A percentile compares a stretch with the other conserved stretches of the same genome.
These are phyloP conservation scores for Luzula sylvatica DNA, from an alignment of 176 grass and related monocot genomes.

Conservation along the genomic window DNA sequence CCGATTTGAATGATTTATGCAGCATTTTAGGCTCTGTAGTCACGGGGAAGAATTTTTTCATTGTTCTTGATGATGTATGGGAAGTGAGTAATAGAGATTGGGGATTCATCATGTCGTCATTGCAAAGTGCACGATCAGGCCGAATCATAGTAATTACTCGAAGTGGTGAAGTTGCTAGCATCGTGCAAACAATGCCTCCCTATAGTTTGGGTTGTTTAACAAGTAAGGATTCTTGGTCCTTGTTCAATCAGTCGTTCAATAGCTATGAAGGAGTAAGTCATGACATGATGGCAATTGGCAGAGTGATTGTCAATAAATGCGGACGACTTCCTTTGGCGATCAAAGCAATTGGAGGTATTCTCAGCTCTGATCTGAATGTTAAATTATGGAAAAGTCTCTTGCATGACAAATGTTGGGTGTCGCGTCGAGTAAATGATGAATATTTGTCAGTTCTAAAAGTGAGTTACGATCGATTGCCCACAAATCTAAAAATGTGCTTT, in stretches of 20 bases:
- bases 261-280: not conserved
- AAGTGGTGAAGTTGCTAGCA: constrained; percentile 12
- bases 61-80: constrained; percentile 38
- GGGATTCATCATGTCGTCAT: not conserved
- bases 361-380: constrained; percentile 2
- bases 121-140: not conserved
- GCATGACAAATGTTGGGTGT: constrained; percentile 21
- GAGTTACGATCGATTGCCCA: constrained; percentile 14
- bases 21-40: not conserved
- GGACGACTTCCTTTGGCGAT: constrained; percentile 26
- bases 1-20: not conserved
- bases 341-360: constrained; percentile 11
- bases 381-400: constrained; percentile 4
- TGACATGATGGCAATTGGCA: constrained; percentile 10
- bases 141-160: constrained; percentile 29
- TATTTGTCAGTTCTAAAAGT: constrained; percentile 17
- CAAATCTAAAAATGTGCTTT: constrained; percentile 17
- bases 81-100: constrained; percentile 20
- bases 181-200: constrained; percentile 18
- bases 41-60: constrained; percentile 13
- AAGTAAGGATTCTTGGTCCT: constrained; percentile 6
- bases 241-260: constrained; percentile 6
- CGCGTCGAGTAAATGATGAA: not conserved
- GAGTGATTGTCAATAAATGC: constrained; percentile 3
- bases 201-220: constrained; percentile 1